Conservation (phyloP, 2,329 filamentous ascomycete species). For the Sclerotinia nivalis region DNA sequence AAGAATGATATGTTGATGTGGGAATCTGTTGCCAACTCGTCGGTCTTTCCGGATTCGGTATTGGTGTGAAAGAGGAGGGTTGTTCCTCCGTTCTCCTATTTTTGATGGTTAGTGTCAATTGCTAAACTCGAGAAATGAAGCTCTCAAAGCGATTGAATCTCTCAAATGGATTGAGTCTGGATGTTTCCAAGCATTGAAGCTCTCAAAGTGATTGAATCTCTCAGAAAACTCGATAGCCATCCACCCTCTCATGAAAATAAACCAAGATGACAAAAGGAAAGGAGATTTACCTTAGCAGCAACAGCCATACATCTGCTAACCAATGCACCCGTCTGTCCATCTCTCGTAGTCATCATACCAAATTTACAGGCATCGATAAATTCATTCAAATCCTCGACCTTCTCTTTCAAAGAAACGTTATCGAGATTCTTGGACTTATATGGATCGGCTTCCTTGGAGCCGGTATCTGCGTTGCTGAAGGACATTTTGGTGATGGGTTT, state of each 20-base stretch:
- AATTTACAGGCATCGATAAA: constrained; percentile 78
- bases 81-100: constrained; percentile 71
- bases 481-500: constrained; percentile 32
- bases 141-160: no score
- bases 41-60: constrained; percentile 84
- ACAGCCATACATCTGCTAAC: constrained; percentile 86
- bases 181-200: background rate
- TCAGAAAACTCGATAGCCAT: background rate
- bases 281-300: constrained; percentile 63
- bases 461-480: constrained; percentile 62
- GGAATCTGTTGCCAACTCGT: constrained; percentile 71
- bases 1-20: constrained; percentile 83
- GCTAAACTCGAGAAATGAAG: no score
- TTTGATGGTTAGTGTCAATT: background rate
- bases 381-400: constrained; percentile 69
- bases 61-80: constrained; percentile 92
- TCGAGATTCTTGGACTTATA: constrained; percentile 75
- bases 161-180: background rate
- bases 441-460: constrained; percentile 67
- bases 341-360: constrained; percentile 84
- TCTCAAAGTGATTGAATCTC: background rate
- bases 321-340: constrained; percentile 63
- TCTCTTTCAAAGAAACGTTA: constrained; percentile 63
- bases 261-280: background rate
- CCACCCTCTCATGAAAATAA: background rate